Conservation (phyloP, 2,329 filamentous ascomycete species). For the Xylaria multiplex region DNA sequence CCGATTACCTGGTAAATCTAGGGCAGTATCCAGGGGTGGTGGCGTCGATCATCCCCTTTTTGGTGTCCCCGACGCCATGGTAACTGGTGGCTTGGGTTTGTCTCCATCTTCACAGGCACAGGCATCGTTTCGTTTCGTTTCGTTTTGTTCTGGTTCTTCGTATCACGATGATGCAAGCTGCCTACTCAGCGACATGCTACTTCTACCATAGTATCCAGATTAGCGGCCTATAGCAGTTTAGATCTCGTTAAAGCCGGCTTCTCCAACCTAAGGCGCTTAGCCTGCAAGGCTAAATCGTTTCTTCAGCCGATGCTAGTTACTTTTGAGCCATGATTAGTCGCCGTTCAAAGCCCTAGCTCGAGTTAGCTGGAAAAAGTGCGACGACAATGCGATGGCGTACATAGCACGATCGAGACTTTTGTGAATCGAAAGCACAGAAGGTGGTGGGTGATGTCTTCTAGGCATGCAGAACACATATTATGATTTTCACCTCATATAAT, state of each 20-base stretch:
- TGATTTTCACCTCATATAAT: constrained; percentile 29
- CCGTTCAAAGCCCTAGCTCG: background rate
- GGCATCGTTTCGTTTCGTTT: background rate
- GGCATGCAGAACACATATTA: constrained; percentile 23
- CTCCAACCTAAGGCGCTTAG: constrained; percentile 14
- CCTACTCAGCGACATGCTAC: background rate
- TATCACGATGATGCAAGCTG: background rate
- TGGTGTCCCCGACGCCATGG: constrained; percentile 23
- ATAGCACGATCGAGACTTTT: background rate
- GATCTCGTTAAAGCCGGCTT: background rate
- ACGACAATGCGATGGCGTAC: constrained; percentile 1
- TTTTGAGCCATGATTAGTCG: background rate
- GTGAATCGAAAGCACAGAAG: background rate
- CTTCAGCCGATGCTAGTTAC: constrained; percentile 1
- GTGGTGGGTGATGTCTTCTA: background rate
- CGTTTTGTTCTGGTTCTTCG: background rate
- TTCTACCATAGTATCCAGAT: constrained; percentile 1
- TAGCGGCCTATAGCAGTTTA: background rate
- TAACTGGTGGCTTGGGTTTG: constrained; percentile 7
- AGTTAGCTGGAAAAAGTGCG: background rate
- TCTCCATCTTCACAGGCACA: background rate
- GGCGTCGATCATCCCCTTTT: constrained; percentile 10
- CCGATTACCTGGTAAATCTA: background rate
- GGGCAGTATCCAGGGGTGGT: background rate
- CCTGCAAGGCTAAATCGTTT: constrained; percentile 9